These are phyloP conservation scores for Glutinoglossum americanum DNA, from an alignment of 495 filamentous ascomycete species.

Conservation along the genomic window DNA sequence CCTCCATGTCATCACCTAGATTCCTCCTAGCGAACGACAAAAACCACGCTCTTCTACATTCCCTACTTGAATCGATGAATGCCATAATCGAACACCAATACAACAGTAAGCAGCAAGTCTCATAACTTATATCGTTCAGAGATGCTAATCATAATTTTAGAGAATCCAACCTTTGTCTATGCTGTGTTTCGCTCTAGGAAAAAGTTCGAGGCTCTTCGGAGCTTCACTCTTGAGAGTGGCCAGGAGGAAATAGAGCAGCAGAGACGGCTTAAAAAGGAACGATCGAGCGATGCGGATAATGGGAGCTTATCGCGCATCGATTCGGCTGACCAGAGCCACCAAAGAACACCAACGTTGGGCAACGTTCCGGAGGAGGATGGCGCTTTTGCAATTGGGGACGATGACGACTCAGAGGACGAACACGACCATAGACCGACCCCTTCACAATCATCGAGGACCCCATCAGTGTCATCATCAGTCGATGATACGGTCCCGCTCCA, in stretches of 20 bases:
- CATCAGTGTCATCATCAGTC: conserved; percentile 46
- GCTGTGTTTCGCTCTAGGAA: conserved; percentile 58
- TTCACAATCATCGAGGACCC: conserved; percentile 43
- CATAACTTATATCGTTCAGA: background rate
- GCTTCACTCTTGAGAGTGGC: conserved; percentile 87
- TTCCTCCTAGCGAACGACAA: conserved; percentile 92
- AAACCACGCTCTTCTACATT: conserved; percentile 64
- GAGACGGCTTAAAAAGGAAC: conserved; percentile 53
- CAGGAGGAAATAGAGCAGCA: conserved; percentile 80
- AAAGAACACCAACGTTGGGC: conserved; percentile 37
- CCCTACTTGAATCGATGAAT: conserved; percentile 78
- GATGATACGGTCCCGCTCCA: conserved; percentile 78
- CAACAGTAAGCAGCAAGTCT: conserved; percentile 30
- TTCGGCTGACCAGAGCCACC: conserved; percentile 40
- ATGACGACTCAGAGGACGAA: conserved; percentile 64
- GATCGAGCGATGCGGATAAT: conserved; percentile 19
- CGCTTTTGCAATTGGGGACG: conserved; percentile 78
- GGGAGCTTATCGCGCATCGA: conserved; percentile 28
- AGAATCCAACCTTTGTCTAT: conserved; percentile 69
- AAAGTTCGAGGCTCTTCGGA: conserved; percentile 69
- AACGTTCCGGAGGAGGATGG: conserved; percentile 63
- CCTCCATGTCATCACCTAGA: conserved; percentile 81
- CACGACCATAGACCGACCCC: conserved; percentile 44
- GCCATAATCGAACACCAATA: conserved; percentile 86
- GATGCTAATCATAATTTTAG: conserved; percentile 18